These are phyloP conservation scores for Triadica sebifera DNA, from an alignment of 345 rosid species.

Conservation along the genomic window DNA sequence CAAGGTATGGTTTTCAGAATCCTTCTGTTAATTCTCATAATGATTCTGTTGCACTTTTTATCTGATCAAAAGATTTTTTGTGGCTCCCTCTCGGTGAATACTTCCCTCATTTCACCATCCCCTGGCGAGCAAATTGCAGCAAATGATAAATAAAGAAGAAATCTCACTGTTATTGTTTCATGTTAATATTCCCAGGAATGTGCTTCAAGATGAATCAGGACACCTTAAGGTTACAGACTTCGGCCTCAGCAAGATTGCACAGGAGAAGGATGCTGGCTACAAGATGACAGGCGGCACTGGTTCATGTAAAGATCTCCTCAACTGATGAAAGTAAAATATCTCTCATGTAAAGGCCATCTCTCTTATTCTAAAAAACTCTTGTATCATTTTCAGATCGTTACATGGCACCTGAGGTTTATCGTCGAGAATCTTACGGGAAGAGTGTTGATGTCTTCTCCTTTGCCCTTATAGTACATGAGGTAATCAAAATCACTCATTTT, in stretches of 20 bases:
- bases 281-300: conserved; percentile 66
- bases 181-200: conserved; percentile 35
- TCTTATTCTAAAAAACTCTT: background rate
- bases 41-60: background rate
- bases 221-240: conserved; percentile 70
- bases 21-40: conserved; percentile 7
- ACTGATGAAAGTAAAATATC: conserved; percentile 2
- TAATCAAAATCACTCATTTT: conserved; percentile 14
- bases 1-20: conserved; percentile 38
- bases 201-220: conserved; percentile 58
- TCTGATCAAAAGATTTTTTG: background rate
- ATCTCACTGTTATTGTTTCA: background rate
- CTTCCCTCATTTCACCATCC: background rate
- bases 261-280: conserved; percentile 56
- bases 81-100: background rate
- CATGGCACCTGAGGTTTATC: conserved; percentile 71
- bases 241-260: conserved; percentile 63
- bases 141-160: background rate
- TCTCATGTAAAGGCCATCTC: background rate
- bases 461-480: conserved; percentile 58
- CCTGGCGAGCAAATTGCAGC: background rate
- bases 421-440: conserved; percentile 67
- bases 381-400: conserved; percentile 48
- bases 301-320: conserved; percentile 39
- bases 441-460: conserved; percentile 65